Percentiles rank a stretch among this genome's conserved stretches.
Conservation (phyloP, 768 basidiomycete species). For the Tulasnella sp. region DNA sequence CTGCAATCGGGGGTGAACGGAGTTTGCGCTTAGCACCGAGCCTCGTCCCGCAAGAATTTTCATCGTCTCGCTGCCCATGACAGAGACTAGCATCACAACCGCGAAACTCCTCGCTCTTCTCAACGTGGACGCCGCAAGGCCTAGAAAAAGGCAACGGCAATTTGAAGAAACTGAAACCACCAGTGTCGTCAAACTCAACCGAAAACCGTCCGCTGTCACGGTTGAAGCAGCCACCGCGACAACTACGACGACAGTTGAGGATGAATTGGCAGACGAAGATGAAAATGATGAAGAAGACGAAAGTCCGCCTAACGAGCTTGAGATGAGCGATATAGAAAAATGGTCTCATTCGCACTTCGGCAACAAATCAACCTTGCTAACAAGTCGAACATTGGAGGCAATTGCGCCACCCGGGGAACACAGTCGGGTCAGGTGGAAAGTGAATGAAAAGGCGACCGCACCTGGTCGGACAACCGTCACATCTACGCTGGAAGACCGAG, state of each 20-base stretch:
- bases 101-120: constrained; percentile 82
- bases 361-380: background rate
- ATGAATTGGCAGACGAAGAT: constrained; percentile 23
- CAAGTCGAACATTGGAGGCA: constrained; percentile 20
- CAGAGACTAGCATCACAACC: constrained; percentile 44
- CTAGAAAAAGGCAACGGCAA: constrained; percentile 49
- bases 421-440: constrained; percentile 24
- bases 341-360: constrained; percentile 22
- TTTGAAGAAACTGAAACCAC: constrained; percentile 36
- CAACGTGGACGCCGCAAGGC: constrained; percentile 80
- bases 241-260: background rate
- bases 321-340: background rate
- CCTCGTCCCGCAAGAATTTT: background rate
- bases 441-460: background rate
- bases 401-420: constrained; percentile 12
- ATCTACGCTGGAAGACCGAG: constrained; percentile 8
- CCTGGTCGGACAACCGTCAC: constrained; percentile 1
- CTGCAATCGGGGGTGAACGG: background rate
- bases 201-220: constrained; percentile 27
- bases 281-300: constrained; percentile 28
- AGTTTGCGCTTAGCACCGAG: background rate
- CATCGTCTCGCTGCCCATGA: constrained; percentile 4
- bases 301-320: background rate
- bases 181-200: constrained; percentile 52
- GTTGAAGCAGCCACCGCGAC: constrained; percentile 21